phyloP scores from a whole-genome alignment of 2,329 filamentous ascomycete species.

The Hyphodiscus sp. region DNA sequence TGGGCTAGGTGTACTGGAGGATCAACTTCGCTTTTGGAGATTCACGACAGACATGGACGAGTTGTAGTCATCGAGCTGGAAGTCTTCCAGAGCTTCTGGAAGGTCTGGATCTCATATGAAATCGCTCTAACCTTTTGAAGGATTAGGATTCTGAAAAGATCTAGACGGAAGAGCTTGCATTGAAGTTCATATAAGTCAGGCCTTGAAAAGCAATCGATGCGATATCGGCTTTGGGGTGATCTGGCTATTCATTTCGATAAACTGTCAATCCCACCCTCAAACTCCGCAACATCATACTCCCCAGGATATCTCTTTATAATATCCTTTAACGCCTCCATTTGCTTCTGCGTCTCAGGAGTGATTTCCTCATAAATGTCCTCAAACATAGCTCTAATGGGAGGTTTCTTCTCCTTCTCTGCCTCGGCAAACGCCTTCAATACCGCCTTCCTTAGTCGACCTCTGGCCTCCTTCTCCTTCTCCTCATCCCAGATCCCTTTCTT shows the following conservation, averaged over 20 bases:
- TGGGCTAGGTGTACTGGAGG: no score
- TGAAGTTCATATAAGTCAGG: not conserved
- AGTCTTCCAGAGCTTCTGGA: no score
- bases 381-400: constrained; percentile 66
- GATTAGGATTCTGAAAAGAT: no score
- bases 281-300: constrained; percentile 79
- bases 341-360: constrained; percentile 68
- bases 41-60: no score
- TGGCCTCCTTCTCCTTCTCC: constrained; percentile 65
- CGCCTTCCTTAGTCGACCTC: constrained; percentile 62
- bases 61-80: no score
- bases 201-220: no score
- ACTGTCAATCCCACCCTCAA: constrained; percentile 56
- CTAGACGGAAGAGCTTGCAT: no score
- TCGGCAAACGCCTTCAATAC: constrained; percentile 78
- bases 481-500: constrained; percentile 78
- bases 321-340: constrained; percentile 70
- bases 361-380: constrained; percentile 84
- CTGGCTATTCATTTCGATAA: constrained; percentile 12
- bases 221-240: no score
- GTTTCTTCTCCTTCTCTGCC: constrained; percentile 77
- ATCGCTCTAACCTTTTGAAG: no score
- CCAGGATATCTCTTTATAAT: constrained; percentile 80
- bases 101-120: no score
- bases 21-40: no score